These are phyloP conservation scores for Begonia fuchsioides DNA, from an alignment of 306 rosid species.

Conservation along the genomic window DNA sequence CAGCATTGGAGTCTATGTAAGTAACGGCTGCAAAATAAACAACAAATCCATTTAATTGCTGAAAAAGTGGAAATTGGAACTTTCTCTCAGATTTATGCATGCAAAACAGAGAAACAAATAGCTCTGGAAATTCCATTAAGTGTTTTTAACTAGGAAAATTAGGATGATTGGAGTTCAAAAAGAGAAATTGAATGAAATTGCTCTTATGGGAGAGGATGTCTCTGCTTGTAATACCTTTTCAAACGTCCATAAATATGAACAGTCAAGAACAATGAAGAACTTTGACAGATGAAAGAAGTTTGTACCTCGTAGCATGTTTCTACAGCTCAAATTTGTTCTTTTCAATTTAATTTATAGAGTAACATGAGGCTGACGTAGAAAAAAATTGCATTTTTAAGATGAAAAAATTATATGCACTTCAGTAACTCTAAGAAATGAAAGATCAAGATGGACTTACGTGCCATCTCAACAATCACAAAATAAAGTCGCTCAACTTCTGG, in stretches of 20 bases:
- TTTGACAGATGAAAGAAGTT: too few relatives aligned
- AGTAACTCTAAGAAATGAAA: constrained; percentile 1
- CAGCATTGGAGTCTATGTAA: constrained; percentile 88
- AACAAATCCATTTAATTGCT: constrained; percentile 1
- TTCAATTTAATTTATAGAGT: too few relatives aligned
- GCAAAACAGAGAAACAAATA: neutral
- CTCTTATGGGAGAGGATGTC: too few relatives aligned
- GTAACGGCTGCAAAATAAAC: constrained; percentile 65
- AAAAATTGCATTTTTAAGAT: too few relatives aligned
- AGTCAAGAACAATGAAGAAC: too few relatives aligned
- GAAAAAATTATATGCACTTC: neutral
- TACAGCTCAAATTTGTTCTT: too few relatives aligned
- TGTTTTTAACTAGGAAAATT: neutral
- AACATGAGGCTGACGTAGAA: too few relatives aligned
- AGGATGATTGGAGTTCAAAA: too few relatives aligned
- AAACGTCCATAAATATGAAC: too few relatives aligned
- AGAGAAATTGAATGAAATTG: too few relatives aligned
- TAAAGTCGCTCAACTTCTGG: constrained; percentile 86
- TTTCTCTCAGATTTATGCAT: neutral
- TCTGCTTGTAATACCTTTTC: too few relatives aligned
- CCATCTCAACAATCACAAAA: constrained; percentile 85
- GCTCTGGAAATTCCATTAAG: neutral
- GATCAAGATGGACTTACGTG: constrained; percentile 52
- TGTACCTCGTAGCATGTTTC: too few relatives aligned
- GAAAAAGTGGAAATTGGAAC: constrained; percentile 6